These are phyloP conservation scores for Dothiorella sarmentorum DNA, from an alignment of 2,329 filamentous ascomycete species.

Conservation along the genomic window DNA sequence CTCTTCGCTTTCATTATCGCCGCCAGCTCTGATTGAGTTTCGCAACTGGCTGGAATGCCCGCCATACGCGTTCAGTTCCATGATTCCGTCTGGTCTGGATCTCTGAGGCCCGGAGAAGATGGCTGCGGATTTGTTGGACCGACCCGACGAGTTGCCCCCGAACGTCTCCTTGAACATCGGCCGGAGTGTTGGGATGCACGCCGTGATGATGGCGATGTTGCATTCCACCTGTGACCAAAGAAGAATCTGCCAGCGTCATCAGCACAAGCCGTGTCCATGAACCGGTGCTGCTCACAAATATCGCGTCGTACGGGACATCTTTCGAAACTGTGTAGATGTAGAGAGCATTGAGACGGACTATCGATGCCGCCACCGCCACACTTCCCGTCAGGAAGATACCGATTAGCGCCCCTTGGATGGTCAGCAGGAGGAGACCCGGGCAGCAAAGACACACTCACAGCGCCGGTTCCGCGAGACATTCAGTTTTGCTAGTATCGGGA, in stretches of 20 bases:
- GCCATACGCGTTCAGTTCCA: conserved; percentile 18
- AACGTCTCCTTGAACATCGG: conserved; percentile 30
- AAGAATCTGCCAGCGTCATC: conserved; percentile 21
- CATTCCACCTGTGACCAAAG: conserved; percentile 44
- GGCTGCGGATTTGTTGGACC: background rate
- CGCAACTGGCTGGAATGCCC: background rate
- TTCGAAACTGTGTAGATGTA: conserved; percentile 23
- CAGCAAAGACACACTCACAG: background rate
- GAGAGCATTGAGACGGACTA: conserved; percentile 24
- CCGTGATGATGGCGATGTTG: conserved; percentile 41
- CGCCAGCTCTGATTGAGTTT: background rate
- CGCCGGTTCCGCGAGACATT: conserved; percentile 23
- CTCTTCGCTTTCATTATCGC: conserved; percentile 21
- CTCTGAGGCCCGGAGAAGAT: background rate
- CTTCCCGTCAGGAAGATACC: conserved; percentile 25
- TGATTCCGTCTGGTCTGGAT: conserved; percentile 15
- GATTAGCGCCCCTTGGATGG: conserved; percentile 20
- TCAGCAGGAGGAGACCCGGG: background rate
- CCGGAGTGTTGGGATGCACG: conserved; percentile 38
- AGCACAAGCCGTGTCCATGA: background rate
- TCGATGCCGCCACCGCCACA: conserved; percentile 25
- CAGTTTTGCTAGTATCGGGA: conserved; percentile 23
- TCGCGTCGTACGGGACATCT: conserved; percentile 23
- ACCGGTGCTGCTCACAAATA: conserved; percentile 18
- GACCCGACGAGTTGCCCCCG: conserved; percentile 1